A percentile compares a stretch with the other conserved stretches of the same genome.
Evolutionary conservation across 2,329 filamentous ascomycete genomes (phyloP).

Genomic region (Blastomyces percursus): DNA sequence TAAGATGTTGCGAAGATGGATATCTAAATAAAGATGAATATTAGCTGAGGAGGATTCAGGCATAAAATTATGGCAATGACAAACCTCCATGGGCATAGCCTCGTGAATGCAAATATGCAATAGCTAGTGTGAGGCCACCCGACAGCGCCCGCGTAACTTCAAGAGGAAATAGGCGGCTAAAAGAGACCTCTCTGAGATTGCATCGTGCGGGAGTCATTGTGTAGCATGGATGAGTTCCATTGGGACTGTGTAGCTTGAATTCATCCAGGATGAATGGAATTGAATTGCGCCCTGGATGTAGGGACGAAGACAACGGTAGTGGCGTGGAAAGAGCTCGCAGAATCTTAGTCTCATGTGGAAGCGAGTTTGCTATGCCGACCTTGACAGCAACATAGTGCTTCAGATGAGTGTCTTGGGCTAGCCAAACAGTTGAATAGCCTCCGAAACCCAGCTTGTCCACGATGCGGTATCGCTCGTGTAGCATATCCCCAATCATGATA

Average conservation of each 20-base stretch:
- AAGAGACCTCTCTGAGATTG: conserved; percentile 15
- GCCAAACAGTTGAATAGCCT: conserved; percentile 34
- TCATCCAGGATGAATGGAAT: conserved; percentile 10
- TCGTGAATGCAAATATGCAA: conserved; percentile 14
- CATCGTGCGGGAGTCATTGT: conserved; percentile 13
- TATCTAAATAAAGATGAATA: conserved; percentile 15
- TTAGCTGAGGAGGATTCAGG: not conserved
- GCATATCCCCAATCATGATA: conserved; percentile 23
- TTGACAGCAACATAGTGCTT: conserved; percentile 23
- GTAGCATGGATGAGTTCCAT: conserved; percentile 13
- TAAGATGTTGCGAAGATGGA: conserved; percentile 23
- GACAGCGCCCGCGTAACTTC: conserved; percentile 14
- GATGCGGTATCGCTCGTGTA: conserved; percentile 28
- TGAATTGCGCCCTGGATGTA: conserved; percentile 1
- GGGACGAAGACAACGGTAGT: not conserved
- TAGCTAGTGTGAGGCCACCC: conserved; percentile 10
- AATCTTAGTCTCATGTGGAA: conserved; percentile 13
- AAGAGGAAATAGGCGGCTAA: conserved; percentile 8
- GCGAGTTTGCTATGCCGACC: conserved; percentile 16
- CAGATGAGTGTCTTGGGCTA: conserved; percentile 25
- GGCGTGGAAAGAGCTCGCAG: conserved; percentile 16
- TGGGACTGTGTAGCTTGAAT: conserved; percentile 11
- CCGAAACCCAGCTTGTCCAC: conserved; percentile 33
- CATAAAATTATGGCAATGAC: conserved; percentile 4
- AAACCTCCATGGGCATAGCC: conserved; percentile 15